Conservation (phyloP, 2,329 filamentous ascomycete genomes). For the Trichoderma harzianum region DNA sequence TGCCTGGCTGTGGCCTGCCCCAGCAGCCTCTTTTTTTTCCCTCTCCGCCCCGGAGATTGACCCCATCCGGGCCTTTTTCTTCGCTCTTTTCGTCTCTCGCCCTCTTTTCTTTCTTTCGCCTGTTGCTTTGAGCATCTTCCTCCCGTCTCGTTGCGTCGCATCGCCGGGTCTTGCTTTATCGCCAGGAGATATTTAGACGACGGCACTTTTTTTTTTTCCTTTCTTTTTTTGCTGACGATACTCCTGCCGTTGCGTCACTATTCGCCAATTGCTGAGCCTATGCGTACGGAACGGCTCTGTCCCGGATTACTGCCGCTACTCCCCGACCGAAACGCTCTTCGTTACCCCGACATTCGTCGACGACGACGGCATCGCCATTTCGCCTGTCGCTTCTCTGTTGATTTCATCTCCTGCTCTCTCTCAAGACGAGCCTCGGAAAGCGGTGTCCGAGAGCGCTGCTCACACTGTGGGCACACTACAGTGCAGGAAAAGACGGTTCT, state of each 20-base stretch:
- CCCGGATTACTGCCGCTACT: slow-evolving; percentile 9
- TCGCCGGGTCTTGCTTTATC: neutral
- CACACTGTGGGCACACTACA: neutral
- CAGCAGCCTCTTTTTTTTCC: slow-evolving; percentile 7
- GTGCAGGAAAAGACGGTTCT: neutral
- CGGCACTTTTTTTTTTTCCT: neutral
- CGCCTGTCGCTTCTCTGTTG: neutral
- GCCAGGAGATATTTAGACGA: neutral
- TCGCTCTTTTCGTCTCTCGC: neutral
- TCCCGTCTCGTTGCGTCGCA: neutral
- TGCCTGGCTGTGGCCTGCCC: neutral
- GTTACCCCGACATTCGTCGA: neutral
- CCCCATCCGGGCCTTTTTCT: slow-evolving; percentile 7
- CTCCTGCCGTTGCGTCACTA: slow-evolving; percentile 13
- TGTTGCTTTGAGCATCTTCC: neutral
- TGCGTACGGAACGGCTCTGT: neutral
- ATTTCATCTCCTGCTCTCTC: neutral
- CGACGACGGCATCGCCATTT: neutral
- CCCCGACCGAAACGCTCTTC: neutral
- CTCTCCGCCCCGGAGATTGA: slow-evolving; percentile 2
- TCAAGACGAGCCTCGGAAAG: neutral
- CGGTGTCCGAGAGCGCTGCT: neutral
- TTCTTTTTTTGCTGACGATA: neutral
- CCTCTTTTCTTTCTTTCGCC: neutral
- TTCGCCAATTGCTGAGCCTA: slow-evolving; percentile 15